Base-by-base conservation (phyloP, 495 filamentous ascomycete genomes). In the Penicilliopsis zonata region DNA sequence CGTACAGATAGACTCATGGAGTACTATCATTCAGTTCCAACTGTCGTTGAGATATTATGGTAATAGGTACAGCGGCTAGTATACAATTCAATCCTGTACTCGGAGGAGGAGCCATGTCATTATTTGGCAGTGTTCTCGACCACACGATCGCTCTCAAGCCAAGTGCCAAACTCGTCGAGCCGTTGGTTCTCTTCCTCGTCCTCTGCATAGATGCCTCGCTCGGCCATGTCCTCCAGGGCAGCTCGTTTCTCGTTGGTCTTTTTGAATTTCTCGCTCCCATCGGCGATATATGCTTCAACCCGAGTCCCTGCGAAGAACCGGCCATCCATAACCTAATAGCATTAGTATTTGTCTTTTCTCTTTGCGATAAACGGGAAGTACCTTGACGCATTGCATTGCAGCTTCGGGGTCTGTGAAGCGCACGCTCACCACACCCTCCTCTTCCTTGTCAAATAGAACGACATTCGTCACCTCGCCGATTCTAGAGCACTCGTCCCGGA, bases 391-490 rank as follows among this genome's bases (percentile, higher is more conserved):
- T 10, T 71, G 72, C 37, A 60, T 67, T 8, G 88, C 88, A 2
- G 79, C 73, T 37, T 78, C 72, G 4, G 68, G 57, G 16, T 79
- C 70, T 13, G 56, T 46, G 52, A 94, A 98, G 31, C 76, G 67
- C 18, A 96, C 83, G 43, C 73, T 90, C 10, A 82, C 82, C 14
- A 95, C 74, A 10, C 90, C 90, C 2, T 86, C 85, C n/a, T 65
- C 57, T 50, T 98, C 90, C 34, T 76, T 61, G 50, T 98, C 90
- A 47, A 78, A 98, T 17, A 98, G 69, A 3, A 87, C 72, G 0
- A 95, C 83, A 42, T 92, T 95, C 14, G 84, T 92, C 3, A 99
- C 82, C 14, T 78, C 63, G 9, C 90, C 92, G 12, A 92, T 59
- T 55, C 93, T 93, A 21, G 71, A 67, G 52, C 83, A 92, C 54